Conservation (phyloP, 139 green algal species). For the Coelastrella sp. region DNA sequence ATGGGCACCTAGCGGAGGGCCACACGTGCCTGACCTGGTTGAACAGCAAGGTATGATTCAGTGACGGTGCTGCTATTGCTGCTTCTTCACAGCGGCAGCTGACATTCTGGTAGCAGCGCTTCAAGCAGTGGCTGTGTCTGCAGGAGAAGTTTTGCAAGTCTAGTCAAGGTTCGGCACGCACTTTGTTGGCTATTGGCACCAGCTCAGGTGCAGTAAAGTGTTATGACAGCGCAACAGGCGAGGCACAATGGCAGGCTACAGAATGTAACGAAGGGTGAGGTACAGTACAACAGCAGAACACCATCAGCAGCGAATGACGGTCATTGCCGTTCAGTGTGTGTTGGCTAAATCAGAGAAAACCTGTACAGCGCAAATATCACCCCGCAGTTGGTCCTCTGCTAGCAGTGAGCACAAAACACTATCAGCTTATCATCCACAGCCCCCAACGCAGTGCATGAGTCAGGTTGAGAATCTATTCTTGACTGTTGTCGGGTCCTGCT, state of each 20-base stretch:
- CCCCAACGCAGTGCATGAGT: no score
- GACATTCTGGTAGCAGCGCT: no score
- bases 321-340: no score
- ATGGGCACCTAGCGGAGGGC: constrained; percentile 39
- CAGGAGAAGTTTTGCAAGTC: background rate
- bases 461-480: background rate
- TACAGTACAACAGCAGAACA: background rate
- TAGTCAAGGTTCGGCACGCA: background rate
- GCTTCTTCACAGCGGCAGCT: no score
- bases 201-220: constrained; percentile 65
- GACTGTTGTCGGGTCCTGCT: no score
- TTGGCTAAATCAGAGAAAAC: no score
- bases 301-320: no score
- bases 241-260: constrained; percentile 62
- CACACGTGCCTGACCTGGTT: constrained; percentile 44
- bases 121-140: background rate
- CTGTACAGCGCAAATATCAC: no score
- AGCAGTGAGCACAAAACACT: no score
- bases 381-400: no score
- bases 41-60: constrained; percentile 3
- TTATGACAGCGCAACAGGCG: constrained; percentile 65
- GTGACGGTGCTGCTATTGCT: background rate
- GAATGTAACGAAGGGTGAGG: constrained; percentile 70
- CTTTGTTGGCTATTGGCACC: constrained; percentile 64
- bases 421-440: no score